These are phyloP conservation scores for Fusarium armeniacum DNA, from an alignment of 2,329 filamentous ascomycete genomes.

Conservation along the genomic window DNA sequence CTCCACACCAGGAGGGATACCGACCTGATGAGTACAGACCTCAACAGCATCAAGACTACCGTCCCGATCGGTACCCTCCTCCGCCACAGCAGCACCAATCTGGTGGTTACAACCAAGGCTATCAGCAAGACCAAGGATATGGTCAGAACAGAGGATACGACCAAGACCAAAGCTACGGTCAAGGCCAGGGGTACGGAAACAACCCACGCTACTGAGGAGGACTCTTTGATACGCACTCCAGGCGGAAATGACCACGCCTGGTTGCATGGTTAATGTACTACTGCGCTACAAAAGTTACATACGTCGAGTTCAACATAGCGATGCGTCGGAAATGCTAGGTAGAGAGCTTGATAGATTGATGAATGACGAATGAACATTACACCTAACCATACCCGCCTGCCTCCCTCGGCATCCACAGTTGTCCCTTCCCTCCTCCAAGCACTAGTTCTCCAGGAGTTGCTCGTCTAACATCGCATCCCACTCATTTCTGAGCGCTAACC, in stretches of 20 bases:
- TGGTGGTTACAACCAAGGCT: constrained; percentile 42
- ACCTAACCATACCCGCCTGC: background rate
- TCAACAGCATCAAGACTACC: constrained; percentile 43
- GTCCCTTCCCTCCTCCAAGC: background rate
- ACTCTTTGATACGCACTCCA: background rate
- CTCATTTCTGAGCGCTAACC: background rate
- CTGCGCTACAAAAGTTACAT: background rate
- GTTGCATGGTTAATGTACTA: background rate
- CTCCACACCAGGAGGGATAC: constrained; percentile 22
- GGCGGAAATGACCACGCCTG: background rate
- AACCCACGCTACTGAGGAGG: constrained; percentile 19
- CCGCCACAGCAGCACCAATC: constrained; percentile 32
- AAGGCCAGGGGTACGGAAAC: constrained; percentile 28
- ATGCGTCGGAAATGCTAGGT: background rate
- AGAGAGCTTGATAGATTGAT: constrained; percentile 16
- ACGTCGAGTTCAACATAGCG: background rate
- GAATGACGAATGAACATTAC: constrained; percentile 15
- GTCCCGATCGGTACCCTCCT: constrained; percentile 43
- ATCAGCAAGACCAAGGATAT: constrained; percentile 23
- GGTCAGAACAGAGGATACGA: constrained; percentile 16
- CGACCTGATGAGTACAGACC: constrained; percentile 32
- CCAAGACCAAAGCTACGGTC: background rate
- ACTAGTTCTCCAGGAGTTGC: background rate
- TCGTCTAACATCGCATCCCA: background rate
- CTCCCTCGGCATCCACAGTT: background rate